A percentile compares a stretch with the other conserved stretches of the same genome.
Evolutionary conservation across 352 stramenopile species (phyloP).

Genomic region (Phytophthora fragariaefolia): DNA sequence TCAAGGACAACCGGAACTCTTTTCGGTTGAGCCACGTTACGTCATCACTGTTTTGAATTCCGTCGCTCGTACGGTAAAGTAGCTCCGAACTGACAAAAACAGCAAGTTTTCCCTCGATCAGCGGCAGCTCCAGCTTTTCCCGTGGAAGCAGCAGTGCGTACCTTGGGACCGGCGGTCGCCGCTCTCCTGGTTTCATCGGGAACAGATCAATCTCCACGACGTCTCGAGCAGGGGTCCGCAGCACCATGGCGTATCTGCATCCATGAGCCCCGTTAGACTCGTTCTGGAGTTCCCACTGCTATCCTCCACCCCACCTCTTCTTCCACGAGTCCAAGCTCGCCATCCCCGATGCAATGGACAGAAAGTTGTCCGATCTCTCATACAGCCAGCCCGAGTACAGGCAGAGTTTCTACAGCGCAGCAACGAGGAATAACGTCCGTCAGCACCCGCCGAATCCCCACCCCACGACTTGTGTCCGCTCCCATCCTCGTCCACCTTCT

Average conservation of each 20-base stretch:
- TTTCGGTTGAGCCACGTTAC: conserved; percentile 73
- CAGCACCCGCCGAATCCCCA: background rate
- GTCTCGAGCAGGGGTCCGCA: conserved; percentile 56
- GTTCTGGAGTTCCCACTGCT: background rate
- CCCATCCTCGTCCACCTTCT: conserved; percentile 57
- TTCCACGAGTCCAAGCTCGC: conserved; percentile 87
- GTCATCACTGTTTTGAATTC: conserved; percentile 61
- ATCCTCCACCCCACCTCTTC: conserved; percentile 51
- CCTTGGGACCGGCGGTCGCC: conserved; percentile 67
- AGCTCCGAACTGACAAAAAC: conserved; percentile 49
- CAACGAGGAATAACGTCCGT: too few relatives aligned
- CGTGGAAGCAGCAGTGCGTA: conserved; percentile 21
- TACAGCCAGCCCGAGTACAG: conserved; percentile 86
- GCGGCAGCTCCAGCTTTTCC: background rate
- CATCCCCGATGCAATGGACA: conserved; percentile 77
- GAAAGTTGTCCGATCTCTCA: conserved; percentile 80
- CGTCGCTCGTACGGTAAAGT: conserved; percentile 66
- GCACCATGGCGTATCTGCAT: conserved; percentile 76
- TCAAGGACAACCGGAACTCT: conserved; percentile 72
- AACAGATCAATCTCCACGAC: conserved; percentile 87
- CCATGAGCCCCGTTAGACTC: background rate
- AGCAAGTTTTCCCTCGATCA: background rate
- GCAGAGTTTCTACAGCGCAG: conserved; percentile 72
- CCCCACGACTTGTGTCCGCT: background rate
- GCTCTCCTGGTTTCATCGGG: conserved; percentile 75